Base-by-base conservation (phyloP, 1,284 basidiomycete species). In the Leccinum brunneo-olivaceum region DNA sequence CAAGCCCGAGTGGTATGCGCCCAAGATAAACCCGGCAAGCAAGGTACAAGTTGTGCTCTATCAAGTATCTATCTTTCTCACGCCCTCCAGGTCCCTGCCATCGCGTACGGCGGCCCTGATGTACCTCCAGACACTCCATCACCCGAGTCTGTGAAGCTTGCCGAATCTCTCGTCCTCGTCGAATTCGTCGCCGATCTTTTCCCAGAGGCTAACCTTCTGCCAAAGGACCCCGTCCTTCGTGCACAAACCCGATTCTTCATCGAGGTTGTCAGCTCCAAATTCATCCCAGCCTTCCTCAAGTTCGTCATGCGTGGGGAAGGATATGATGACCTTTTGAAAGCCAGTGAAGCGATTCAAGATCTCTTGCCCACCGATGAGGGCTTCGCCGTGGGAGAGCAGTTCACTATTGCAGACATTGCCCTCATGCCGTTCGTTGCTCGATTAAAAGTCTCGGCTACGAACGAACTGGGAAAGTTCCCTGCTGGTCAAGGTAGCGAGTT, bases 1-100 rank as follows among this genome's bases (percentile, higher is more conserved):
- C 66, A 84, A 83, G 63, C 81, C 82, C 0, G 69, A 67, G 39
- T 81, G 79, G 81, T 82, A 79, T 56, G 70, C 73, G 0, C 66
- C 72, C 1, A 68, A 75, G 47, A 70, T 84, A 28, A 84, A 84
- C 60, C 74, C 76, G 1, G 77, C 74, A 1, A 72, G 73, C 58
- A 81, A 83, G 69, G 79, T 78, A 52, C n/a, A n/a, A n/a, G n/a
- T n/a, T n/a, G n/a, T n/a, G n/a, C n/a, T n/a, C n/a, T n/a, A n/a
- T n/a, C n/a, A n/a, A n/a, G n/a, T n/a, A n/a, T n/a, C n/a, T n/a
- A n/a, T n/a, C n/a, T n/a, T n/a, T n/a, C n/a, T n/a, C n/a, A n/a
- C n/a, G n/a, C n/a, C n/a, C n/a, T n/a, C n/a, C 29, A 69, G 68
- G 68, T 74, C 6, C 73, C 73, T 8, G 70, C 70, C 5, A 58